phyloP scores from a whole-genome alignment of 1,284 basidiomycete genomes.

The Heterobasidion parviporum region DNA sequence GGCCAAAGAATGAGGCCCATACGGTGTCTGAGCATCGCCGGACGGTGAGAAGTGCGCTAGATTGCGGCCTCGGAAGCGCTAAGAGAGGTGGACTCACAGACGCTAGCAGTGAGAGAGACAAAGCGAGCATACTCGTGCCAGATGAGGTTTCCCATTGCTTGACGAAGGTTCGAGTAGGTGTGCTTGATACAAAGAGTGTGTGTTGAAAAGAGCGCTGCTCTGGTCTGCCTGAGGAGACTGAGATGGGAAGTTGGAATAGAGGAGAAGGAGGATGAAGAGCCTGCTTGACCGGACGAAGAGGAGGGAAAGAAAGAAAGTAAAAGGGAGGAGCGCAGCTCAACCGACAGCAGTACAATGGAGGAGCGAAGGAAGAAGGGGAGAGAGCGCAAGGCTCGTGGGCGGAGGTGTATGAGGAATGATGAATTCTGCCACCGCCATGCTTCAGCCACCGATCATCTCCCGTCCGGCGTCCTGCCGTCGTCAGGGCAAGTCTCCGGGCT shows the following conservation, averaged over 20 bases:
- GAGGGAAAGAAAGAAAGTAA: conserved; percentile 20
- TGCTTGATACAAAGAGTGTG: conserved; percentile 9
- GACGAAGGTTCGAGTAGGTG: neutral
- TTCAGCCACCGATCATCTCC: neutral
- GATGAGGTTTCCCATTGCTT: conserved; percentile 70
- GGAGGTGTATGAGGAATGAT: neutral
- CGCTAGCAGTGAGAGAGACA: conserved; percentile 61
- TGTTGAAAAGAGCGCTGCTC: conserved; percentile 22
- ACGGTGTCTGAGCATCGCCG: conserved; percentile 47
- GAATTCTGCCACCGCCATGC: neutral
- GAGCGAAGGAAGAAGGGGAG: conserved; percentile 1
- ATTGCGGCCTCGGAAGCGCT: neutral
- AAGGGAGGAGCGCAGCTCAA: conserved; percentile 45
- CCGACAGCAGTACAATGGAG: conserved; percentile 18
- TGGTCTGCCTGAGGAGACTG: conserved; percentile 9
- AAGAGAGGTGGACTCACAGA: conserved; percentile 51
- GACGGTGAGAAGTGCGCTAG: neutral
- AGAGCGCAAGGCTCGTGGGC: neutral
- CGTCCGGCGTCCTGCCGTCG: neutral
- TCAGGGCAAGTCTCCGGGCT: neutral
- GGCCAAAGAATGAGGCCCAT: conserved; percentile 72
- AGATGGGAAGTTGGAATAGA: neutral
- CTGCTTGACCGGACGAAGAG: conserved; percentile 3
- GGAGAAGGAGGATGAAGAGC: neutral
- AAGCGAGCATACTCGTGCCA: conserved; percentile 77